A percentile compares a stretch with the other conserved stretches of the same genome.
phyloP scores from a whole-genome alignment of 768 basidiomycete genomes.

The Thelephora ganbajun region DNA sequence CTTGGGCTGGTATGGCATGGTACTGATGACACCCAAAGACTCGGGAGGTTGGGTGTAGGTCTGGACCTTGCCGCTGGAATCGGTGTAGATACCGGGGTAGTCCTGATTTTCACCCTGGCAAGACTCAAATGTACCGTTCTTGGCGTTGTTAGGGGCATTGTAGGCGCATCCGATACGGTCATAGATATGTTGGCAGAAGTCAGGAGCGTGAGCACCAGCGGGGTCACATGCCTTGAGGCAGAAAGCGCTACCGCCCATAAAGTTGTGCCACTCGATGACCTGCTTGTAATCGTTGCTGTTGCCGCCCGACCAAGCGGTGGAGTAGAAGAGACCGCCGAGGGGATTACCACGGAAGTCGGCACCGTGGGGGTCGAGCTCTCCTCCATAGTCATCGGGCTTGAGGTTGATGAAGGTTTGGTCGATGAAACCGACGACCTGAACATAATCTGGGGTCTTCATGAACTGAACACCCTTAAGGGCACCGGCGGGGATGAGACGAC shows the following conservation, averaged over 20 bases:
- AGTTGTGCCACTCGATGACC: conserved; percentile 57
- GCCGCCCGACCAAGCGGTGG: conserved; percentile 34
- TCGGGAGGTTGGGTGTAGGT: conserved; percentile 37
- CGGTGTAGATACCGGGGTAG: conserved; percentile 37
- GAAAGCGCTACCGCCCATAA: conserved; percentile 52
- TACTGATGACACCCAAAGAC: conserved; percentile 27
- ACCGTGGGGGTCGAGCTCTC: conserved; percentile 68
- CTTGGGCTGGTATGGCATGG: conserved; percentile 28
- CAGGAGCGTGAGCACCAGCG: conserved; percentile 27
- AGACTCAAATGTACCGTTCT: conserved; percentile 42
- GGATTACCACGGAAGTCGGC: conserved; percentile 73
- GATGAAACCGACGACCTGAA: conserved; percentile 48
- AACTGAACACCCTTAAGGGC: conserved; percentile 53
- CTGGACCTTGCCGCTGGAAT: conserved; percentile 21
- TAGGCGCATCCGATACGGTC: conserved; percentile 65
- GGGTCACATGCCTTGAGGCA: conserved; percentile 69
- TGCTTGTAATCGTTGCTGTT: conserved; percentile 32
- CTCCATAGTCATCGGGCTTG: conserved; percentile 41
- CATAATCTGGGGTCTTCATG: conserved; percentile 42
- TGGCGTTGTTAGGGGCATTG: conserved; percentile 56
- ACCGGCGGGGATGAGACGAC: conserved; percentile 58
- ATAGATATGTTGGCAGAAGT: conserved; percentile 57
- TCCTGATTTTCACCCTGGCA: conserved; percentile 58
- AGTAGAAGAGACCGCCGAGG: conserved; percentile 56
- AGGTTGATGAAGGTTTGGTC: conserved; percentile 50